These are phyloP conservation scores for Pythium rhizo-oryzae DNA, from an alignment of 352 stramenopile species.

Conservation along the genomic window DNA sequence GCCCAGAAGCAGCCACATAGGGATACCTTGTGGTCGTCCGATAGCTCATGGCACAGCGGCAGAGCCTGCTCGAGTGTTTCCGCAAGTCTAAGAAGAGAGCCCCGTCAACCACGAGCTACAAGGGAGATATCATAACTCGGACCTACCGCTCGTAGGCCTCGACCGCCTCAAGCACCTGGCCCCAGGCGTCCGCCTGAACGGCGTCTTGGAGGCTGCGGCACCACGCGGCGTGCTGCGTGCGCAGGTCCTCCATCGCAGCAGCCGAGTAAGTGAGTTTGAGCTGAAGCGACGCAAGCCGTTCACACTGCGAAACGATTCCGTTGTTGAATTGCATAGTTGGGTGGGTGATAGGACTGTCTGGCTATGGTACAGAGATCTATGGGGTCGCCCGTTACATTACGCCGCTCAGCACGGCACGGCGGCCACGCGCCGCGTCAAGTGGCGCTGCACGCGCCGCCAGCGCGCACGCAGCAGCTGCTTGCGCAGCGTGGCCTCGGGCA, in stretches of 20 bases:
- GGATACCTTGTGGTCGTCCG: constrained; percentile 43
- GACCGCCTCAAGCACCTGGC: constrained; percentile 75
- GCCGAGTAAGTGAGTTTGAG: neutral
- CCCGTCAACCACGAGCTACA: neutral
- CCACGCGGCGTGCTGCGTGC: constrained; percentile 57
- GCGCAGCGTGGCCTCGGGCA: constrained; percentile 65
- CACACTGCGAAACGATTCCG: constrained; percentile 9
- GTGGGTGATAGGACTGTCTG: too few species aligned
- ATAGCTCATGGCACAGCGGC: constrained; percentile 48
- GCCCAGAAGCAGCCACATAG: too few species aligned
- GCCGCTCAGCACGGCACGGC: constrained; percentile 16
- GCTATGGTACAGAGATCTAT: constrained; percentile 9
- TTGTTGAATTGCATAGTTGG: neutral
- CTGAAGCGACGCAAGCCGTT: neutral
- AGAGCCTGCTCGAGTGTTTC: constrained; percentile 39
- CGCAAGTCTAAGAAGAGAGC: constrained; percentile 35
- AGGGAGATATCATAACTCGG: too few species aligned
- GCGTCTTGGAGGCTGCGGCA: constrained; percentile 58
- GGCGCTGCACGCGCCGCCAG: constrained; percentile 68
- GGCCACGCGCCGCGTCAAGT: constrained; percentile 58
- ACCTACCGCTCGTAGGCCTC: constrained; percentile 70
- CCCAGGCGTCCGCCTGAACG: constrained; percentile 67
- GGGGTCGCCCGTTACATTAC: neutral
- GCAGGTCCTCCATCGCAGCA: neutral
- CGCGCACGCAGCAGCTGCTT: constrained; percentile 64